A percentile compares a stretch with the other conserved stretches of the same genome.
Conservation (phyloP, 2,329 filamentous ascomycete species). For the Elsinoe batatas region DNA sequence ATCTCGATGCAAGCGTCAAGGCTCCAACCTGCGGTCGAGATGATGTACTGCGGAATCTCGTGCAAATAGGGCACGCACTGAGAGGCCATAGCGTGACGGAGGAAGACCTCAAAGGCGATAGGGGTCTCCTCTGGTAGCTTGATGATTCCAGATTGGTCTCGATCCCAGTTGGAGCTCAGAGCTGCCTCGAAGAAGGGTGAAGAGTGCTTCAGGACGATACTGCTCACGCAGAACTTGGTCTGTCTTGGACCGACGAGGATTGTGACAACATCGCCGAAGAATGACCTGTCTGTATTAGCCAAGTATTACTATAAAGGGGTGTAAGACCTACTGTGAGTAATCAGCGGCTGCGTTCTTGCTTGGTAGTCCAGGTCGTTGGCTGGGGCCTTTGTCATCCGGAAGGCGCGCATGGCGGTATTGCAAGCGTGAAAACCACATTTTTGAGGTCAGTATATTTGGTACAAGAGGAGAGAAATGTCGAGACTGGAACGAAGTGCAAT, state of each 20-base stretch:
- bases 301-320: no score
- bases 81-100: not conserved
- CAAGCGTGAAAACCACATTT: no score
- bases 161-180: not conserved
- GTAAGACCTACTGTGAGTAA: no score
- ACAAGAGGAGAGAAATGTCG: no score
- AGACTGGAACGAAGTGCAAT: no score
- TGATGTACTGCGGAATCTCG: not conserved
- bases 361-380: no score
- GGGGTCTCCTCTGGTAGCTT: not conserved
- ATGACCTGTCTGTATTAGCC: not conserved
- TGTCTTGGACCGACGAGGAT: not conserved
- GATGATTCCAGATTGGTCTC: not conserved
- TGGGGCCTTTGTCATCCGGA: no score
- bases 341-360: no score
- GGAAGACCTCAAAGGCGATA: not conserved
- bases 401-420: no score
- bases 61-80: not conserved
- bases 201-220: not conserved
- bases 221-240: not conserved
- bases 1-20: not conserved
- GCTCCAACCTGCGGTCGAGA: not conserved
- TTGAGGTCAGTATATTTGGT: no score
- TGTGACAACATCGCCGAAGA: not conserved
- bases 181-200: not conserved